Base-by-base conservation (phyloP, 345 rosid genomes). In the Aegle marmelos region DNA sequence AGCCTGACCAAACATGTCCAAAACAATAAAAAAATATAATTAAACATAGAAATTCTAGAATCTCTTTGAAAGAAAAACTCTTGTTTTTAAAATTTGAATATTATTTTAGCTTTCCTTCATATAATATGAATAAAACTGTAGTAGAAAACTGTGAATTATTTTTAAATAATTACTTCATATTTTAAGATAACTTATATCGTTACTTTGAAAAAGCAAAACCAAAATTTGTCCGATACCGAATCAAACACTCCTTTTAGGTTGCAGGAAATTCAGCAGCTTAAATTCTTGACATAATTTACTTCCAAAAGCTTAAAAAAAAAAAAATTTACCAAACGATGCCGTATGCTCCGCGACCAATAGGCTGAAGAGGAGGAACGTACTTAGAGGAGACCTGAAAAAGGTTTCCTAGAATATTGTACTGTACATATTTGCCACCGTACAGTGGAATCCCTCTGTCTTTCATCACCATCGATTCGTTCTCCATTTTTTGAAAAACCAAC, bases 331-430 rank as follows among this genome's bases (percentile, higher is more conserved):
- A 94, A 71, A 94, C 98, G 81, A 92, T 91, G 82, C 98, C 97
- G 78, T 88, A 90, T 21, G 98, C 94, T 58, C 97, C 98, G 76
- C 92, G 96, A 74, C 98, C 97, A 6, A 94, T 85, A 2, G 97
- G 90, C n/a, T 89, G 87, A 65, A 94, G 82, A 27, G 94, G 98
- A 86, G 98, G 98, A 57, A 87, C 84, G 70, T 94, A 94, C 82
- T 94, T 91, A 50, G 93, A 88, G 41, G 95, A 74, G 48, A 94
- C 85, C 69, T 86, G 87, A 74, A 94, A 94, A 64, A 84, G 81
- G 81, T 82, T 92, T 54, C 98, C 97, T 8, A 90, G 83, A 56
- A 94, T 84, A 72, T 89, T 88, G 79, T 90, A 89, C 83, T 85
- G 85, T 4, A 90, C 87, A 76, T 88, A 92, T 79, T 84, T 86